These are phyloP conservation scores for Prunella vulgaris DNA, from an alignment of 257 asterid species.

Conservation along the genomic window DNA sequence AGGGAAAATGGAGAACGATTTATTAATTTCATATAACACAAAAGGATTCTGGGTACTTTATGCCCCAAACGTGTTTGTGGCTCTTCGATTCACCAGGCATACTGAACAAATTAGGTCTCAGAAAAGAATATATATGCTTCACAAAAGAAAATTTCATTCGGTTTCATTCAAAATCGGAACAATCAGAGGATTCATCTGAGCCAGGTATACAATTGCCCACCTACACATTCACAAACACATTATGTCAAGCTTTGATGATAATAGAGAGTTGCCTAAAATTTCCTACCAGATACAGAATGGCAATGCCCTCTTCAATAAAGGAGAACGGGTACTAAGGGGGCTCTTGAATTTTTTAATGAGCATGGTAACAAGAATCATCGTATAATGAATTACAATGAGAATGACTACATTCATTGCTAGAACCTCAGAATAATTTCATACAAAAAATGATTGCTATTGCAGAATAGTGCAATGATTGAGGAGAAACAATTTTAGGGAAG, in stretches of 20 bases:
- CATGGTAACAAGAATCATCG: too few relatives aligned
- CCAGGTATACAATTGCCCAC: slow-evolving; percentile 92
- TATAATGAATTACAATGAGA: too few relatives aligned
- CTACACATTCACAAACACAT: slow-evolving; percentile 28
- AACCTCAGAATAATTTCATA: too few relatives aligned
- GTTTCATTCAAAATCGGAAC: slow-evolving; percentile 73
- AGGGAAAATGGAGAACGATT: slow-evolving; percentile 18
- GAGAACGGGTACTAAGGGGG: background rate
- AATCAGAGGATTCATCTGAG: slow-evolving; percentile 90
- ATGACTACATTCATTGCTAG: too few relatives aligned
- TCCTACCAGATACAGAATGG: background rate
- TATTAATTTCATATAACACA: slow-evolving; percentile 21
- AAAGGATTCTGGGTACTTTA: slow-evolving; percentile 19
- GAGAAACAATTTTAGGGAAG: too few relatives aligned
- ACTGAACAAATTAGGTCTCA: slow-evolving; percentile 3
- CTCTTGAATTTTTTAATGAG: too few relatives aligned
- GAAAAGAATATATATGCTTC: slow-evolving; percentile 13
- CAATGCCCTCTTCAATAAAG: background rate
- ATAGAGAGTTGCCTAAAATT: background rate
- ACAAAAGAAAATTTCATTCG: slow-evolving; percentile 32
- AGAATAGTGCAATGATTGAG: too few relatives aligned
- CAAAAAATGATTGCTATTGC: too few relatives aligned
- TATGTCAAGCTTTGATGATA: slow-evolving; percentile 7
- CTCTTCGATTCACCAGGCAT: slow-evolving; percentile 19
- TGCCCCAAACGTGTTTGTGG: slow-evolving; percentile 20